phyloP scores from a whole-genome alignment of 2,329 filamentous ascomycete genomes.

The Ambrosiella xylebori region DNA sequence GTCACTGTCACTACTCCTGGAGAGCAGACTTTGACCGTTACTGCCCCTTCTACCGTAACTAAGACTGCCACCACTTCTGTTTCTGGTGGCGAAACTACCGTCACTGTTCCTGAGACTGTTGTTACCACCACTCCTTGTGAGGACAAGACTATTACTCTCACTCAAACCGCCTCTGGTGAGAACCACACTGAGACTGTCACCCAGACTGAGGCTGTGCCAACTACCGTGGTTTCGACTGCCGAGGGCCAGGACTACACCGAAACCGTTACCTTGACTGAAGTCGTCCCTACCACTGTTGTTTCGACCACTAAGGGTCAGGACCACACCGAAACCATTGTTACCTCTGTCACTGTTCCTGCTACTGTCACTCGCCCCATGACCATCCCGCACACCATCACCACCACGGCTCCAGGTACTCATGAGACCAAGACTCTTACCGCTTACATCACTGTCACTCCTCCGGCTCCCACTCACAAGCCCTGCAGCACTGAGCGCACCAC shows the following conservation, averaged over 20 bases:
- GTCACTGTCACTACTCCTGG: background rate
- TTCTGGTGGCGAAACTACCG: background rate
- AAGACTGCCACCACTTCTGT: background rate
- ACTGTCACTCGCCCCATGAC: conserved; percentile 10
- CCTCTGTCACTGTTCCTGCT: conserved; percentile 9
- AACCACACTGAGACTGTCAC: conserved; percentile 24
- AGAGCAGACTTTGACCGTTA: background rate
- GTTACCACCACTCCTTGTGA: conserved; percentile 5
- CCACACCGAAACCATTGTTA: conserved; percentile 8
- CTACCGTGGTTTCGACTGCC: conserved; percentile 22
- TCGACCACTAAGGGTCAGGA: background rate
- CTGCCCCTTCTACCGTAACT: background rate
- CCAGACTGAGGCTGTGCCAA: conserved; percentile 20
- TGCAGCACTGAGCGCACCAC: conserved; percentile 9
- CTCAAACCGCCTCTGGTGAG: conserved; percentile 16
- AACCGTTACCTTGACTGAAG: conserved; percentile 22
- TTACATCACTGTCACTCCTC: conserved; percentile 10
- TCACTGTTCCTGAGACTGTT: conserved; percentile 5
- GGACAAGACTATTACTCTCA: background rate
- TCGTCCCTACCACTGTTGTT: conserved; percentile 18
- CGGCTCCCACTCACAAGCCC: conserved; percentile 3
- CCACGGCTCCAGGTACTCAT: conserved; percentile 7
- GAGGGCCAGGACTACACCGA: conserved; percentile 23
- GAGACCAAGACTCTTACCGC: conserved; percentile 9
- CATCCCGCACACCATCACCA: conserved; percentile 9